Percentiles rank a stretch among this genome's conserved stretches.
Conservation (phyloP, 2,329 filamentous ascomycete genomes). For the Cladosporium sp. region DNA sequence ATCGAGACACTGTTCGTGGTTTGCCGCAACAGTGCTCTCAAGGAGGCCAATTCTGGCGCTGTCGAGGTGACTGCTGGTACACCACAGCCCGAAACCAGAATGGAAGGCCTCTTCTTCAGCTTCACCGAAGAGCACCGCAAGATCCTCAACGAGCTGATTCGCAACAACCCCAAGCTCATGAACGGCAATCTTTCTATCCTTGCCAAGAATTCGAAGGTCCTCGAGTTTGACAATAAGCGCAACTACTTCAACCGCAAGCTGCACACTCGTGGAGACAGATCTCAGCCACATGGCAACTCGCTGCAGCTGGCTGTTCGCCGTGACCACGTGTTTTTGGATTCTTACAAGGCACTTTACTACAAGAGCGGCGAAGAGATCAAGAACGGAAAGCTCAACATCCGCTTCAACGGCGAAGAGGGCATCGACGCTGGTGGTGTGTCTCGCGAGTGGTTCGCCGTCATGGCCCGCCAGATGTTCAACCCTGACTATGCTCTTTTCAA, state of each 20-base stretch:
- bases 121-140: constrained; percentile 98
- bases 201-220: constrained; percentile 97
- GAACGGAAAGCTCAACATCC: constrained; percentile 96
- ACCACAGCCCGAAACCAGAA: constrained; percentile 74
- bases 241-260: constrained; percentile 97
- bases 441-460: constrained; percentile 98
- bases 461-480: constrained; percentile 98
- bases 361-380: constrained; percentile 97
- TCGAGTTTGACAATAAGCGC: constrained; percentile 99
- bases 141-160: constrained; percentile 95
- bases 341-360: constrained; percentile 97
- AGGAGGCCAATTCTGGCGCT: constrained; percentile 61
- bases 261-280: constrained; percentile 70
- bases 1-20: constrained; percentile 99
- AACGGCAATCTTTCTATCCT: constrained; percentile 94
- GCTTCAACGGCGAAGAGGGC: constrained; percentile 95
- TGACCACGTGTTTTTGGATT: constrained; percentile 96
- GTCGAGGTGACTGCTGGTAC: constrained; percentile 55
- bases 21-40: constrained; percentile 92
- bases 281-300: constrained; percentile 70
- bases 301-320: constrained; percentile 87
- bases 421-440: constrained; percentile 97
- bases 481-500: constrained; percentile 96
- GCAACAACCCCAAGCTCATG: constrained; percentile 97
- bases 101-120: constrained; percentile 90